phyloP scores from a whole-genome alignment of 2,329 filamentous ascomycete species.

The Arthrobotrys pseudoclavata region DNA sequence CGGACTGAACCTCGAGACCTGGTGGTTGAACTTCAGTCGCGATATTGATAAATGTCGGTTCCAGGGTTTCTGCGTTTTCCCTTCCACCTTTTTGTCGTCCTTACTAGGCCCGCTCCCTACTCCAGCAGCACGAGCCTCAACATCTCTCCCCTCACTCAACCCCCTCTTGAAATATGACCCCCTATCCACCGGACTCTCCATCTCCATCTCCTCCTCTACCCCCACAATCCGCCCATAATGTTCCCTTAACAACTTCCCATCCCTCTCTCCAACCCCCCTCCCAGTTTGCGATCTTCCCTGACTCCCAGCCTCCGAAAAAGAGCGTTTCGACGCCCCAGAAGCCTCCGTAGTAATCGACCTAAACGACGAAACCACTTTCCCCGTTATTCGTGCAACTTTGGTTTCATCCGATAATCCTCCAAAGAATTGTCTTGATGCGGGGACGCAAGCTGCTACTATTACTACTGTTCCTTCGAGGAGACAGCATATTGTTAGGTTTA shows the following conservation, averaged over 20 bases:
- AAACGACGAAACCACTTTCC: slow-evolving; percentile 50
- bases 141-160: slow-evolving; percentile 2
- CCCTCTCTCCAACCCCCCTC: slow-evolving; percentile 18
- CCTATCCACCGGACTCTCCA: slow-evolving; percentile 10
- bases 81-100: background rate
- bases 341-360: slow-evolving; percentile 34
- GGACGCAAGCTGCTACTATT: slow-evolving; percentile 45
- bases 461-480: slow-evolving; percentile 48
- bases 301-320: slow-evolving; percentile 39
- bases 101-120: background rate
- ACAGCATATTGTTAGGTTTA: slow-evolving; percentile 51
- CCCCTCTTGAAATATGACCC: background rate
- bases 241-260: slow-evolving; percentile 33
- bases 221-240: slow-evolving; percentile 38
- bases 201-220: slow-evolving; percentile 14
- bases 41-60: slow-evolving; percentile 5
- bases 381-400: slow-evolving; percentile 29
- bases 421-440: slow-evolving; percentile 45
- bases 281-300: slow-evolving; percentile 32
- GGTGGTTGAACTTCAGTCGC: slow-evolving; percentile 37
- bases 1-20: slow-evolving; percentile 36
- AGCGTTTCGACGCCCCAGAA: slow-evolving; percentile 42
- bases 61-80: background rate
- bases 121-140: slow-evolving; percentile 1
- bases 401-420: slow-evolving; percentile 30